A percentile compares a stretch with the other conserved stretches of the same genome.
Conservation (phyloP, 1,284 basidiomycete genomes). For the Pseudozyma pruni region DNA sequence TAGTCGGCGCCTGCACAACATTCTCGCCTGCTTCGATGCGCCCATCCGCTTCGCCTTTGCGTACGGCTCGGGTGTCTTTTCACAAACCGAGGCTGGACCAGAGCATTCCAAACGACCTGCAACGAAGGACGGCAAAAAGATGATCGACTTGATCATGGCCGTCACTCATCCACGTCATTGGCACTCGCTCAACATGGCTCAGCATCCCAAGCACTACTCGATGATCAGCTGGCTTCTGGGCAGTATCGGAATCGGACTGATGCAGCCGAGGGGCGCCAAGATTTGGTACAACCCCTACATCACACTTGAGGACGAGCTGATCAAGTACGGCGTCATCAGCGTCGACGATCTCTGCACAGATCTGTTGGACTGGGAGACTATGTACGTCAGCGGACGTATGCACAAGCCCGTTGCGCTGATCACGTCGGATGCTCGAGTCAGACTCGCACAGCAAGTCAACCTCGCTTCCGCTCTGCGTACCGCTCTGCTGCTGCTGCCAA, state of each 20-base stretch:
- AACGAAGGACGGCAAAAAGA: conserved; percentile 66
- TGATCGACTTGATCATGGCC: conserved; percentile 96
- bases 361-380: conserved; percentile 88
- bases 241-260: conserved; percentile 77
- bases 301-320: conserved; percentile 73
- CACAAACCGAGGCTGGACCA: conserved; percentile 77
- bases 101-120: conserved; percentile 68
- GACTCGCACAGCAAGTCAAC: conserved; percentile 91
- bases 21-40: conserved; percentile 73
- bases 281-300: conserved; percentile 76
- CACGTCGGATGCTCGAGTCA: conserved; percentile 81
- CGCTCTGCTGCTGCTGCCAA: conserved; percentile 75
- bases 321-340: conserved; percentile 98
- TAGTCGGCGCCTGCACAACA: conserved; percentile 27
- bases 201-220: conserved; percentile 89
- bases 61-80: conserved; percentile 92
- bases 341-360: conserved; percentile 89
- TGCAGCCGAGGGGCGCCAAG: conserved; percentile 85
- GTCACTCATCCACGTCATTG: conserved; percentile 91
- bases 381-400: conserved; percentile 95
- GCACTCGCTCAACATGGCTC: conserved; percentile 92
- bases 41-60: conserved; percentile 92
- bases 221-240: conserved; percentile 84
- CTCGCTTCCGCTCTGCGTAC: conserved; percentile 86
- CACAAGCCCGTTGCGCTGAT: conserved; percentile 79